A percentile compares a stretch with the other conserved stretches of the same genome.
phyloP scores from a whole-genome alignment of 1,284 basidiomycete genomes.

The Naganishia liquefaciens region DNA sequence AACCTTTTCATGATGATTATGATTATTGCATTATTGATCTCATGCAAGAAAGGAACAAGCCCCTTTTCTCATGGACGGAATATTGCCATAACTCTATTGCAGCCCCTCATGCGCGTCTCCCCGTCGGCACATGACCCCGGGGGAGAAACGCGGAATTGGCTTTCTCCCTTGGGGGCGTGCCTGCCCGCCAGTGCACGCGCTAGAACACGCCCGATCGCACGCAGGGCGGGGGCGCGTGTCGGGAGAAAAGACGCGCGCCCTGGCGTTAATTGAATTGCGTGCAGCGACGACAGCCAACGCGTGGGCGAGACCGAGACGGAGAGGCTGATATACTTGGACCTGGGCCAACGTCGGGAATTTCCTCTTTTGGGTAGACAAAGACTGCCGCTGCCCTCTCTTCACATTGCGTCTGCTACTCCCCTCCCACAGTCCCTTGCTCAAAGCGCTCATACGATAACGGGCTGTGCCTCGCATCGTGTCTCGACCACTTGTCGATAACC shows the following conservation, averaged over 20 bases:
- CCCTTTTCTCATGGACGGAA: background rate
- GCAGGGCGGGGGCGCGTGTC: too few relatives aligned
- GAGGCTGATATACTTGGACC: background rate
- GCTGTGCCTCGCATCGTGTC: conserved; percentile 11
- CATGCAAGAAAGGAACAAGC: conserved; percentile 2
- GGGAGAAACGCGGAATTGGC: conserved; percentile 3
- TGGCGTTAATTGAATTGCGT: too few relatives aligned
- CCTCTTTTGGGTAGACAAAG: too few relatives aligned
- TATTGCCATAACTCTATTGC: background rate
- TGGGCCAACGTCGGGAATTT: too few relatives aligned
- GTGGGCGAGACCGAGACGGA: too few relatives aligned
- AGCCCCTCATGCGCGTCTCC: background rate
- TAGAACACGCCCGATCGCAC: background rate
- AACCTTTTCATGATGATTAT: too few relatives aligned
- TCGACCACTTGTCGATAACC: background rate
- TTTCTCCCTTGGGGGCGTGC: background rate
- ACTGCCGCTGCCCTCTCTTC: too few relatives aligned
- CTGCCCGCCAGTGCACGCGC: background rate
- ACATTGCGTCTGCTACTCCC: background rate
- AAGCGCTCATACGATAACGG: conserved; percentile 1
- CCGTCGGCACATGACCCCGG: too few relatives aligned
- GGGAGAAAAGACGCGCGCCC: too few relatives aligned
- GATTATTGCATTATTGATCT: too few relatives aligned
- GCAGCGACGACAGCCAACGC: too few relatives aligned
- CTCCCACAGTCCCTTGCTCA: background rate